A percentile compares a stretch with the other conserved stretches of the same genome.
phyloP scores from a whole-genome alignment of 31 red algal species.

The Bonnemaisonia californica region DNA sequence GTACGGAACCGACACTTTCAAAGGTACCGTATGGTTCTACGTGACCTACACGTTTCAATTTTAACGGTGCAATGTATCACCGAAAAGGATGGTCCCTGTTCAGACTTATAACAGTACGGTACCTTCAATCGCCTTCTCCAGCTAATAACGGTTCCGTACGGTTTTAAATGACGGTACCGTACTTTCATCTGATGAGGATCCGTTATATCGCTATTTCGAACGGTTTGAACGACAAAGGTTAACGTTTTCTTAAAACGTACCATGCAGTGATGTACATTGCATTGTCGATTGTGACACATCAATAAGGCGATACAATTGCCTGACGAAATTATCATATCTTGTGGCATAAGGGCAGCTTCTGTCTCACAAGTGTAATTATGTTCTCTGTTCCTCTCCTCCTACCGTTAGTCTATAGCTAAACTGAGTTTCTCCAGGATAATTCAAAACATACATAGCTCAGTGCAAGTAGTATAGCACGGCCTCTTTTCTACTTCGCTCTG shows the following conservation, averaged over 20 bases:
- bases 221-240: conserved; percentile 20
- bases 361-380: no score
- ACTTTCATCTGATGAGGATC: conserved; percentile 1
- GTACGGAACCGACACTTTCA: conserved; percentile 7
- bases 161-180: conserved; percentile 20
- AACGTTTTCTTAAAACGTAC: conserved; percentile 14
- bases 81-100: conserved; percentile 1
- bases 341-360: no score
- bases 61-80: conserved; percentile 22
- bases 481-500: no score
- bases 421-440: no score
- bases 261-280: no score
- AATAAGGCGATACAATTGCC: no score
- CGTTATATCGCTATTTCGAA: background rate
- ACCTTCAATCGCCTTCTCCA: background rate
- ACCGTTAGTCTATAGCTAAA: no score
- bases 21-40: conserved; percentile 3
- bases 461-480: no score
- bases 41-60: background rate
- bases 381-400: no score
- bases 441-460: no score
- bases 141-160: conserved; percentile 1
- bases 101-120: conserved; percentile 15
- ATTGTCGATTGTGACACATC: no score
- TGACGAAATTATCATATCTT: no score